These are phyloP conservation scores for Neospermospora avenae DNA, from an alignment of 2,329 filamentous ascomycete species.

Conservation along the genomic window DNA sequence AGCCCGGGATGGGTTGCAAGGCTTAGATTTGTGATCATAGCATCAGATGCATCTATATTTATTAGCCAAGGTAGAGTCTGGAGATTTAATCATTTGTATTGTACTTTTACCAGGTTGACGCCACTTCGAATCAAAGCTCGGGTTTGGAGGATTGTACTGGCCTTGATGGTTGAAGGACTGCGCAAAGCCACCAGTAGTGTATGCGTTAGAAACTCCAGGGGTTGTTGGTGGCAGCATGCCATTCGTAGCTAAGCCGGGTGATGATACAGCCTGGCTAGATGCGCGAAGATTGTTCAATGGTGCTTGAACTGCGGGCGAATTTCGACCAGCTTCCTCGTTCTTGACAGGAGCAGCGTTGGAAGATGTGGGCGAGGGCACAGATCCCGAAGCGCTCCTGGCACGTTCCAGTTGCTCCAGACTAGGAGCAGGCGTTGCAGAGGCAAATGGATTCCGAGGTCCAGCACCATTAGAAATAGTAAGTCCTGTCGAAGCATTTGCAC, in stretches of 20 bases:
- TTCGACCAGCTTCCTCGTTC: conserved; percentile 33
- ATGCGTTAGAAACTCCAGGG: conserved; percentile 25
- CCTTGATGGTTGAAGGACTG: conserved; percentile 33
- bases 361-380: conserved; percentile 33
- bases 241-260: conserved; percentile 23
- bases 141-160: conserved; percentile 33
- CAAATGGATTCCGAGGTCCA: conserved; percentile 33
- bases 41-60: conserved; percentile 51
- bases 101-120: conserved; percentile 47
- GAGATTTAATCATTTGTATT: conserved; percentile 15
- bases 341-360: conserved; percentile 38
- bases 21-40: conserved; percentile 64
- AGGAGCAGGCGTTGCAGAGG: conserved; percentile 24
- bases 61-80: conserved; percentile 9
- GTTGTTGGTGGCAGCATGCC: conserved; percentile 34
- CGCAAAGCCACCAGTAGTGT: conserved; percentile 28
- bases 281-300: conserved; percentile 34
- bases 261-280: conserved; percentile 39
- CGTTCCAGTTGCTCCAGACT: conserved; percentile 32
- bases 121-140: conserved; percentile 41
- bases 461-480: conserved; percentile 24
- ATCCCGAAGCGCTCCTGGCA: conserved; percentile 33
- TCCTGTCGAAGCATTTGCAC: conserved; percentile 41
- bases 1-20: conserved; percentile 67
- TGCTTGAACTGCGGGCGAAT: conserved; percentile 31